Percentiles rank a stretch among this genome's conserved stretches.
Evolutionary conservation across 345 rosid species (phyloP).

Genomic region (Pugionium cornutum): DNA sequence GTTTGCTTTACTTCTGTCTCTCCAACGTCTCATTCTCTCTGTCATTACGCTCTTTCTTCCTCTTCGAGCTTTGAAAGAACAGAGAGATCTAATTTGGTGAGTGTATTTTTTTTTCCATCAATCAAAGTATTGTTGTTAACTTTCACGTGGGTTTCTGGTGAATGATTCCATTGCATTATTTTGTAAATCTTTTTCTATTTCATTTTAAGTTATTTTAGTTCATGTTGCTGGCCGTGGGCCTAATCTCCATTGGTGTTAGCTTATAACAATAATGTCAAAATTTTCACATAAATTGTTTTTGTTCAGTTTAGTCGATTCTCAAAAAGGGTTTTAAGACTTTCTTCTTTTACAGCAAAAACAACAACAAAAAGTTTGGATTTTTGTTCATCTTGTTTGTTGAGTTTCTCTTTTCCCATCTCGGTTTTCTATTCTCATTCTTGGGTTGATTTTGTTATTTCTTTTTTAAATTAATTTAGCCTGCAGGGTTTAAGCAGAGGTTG

Average conservation of each 20-base stretch:
- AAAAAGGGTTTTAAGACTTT: conserved; percentile 31
- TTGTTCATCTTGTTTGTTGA: conserved; percentile 21
- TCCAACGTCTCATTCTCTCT: conserved; percentile 32
- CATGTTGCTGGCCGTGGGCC: conserved; percentile 37
- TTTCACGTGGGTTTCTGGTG: conserved; percentile 42
- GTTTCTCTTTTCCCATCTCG: not conserved
- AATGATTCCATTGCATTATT: conserved; percentile 39
- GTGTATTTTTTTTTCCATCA: conserved; percentile 5
- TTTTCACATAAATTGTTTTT: conserved; percentile 22
- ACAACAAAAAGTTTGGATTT: not conserved
- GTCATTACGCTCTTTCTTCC: conserved; percentile 14
- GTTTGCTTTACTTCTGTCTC: conserved; percentile 4
- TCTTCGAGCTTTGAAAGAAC: conserved; percentile 5
- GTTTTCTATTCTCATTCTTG: not conserved
- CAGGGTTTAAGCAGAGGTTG: conserved; percentile 31
- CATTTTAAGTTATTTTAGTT: conserved; percentile 13
- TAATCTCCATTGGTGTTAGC: conserved; percentile 40
- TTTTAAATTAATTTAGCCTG: conserved; percentile 21
- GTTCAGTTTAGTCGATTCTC: conserved; percentile 7
- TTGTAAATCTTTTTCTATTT: not conserved
- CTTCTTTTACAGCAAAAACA: conserved; percentile 19
- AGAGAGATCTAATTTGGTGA: conserved; percentile 35
- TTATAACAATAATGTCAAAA: conserved; percentile 25
- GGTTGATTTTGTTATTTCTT: conserved; percentile 3
- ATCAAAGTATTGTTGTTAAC: conserved; percentile 13